phyloP scores from a whole-genome alignment of 495 filamentous ascomycete genomes.

The Xylaria telfairii region DNA sequence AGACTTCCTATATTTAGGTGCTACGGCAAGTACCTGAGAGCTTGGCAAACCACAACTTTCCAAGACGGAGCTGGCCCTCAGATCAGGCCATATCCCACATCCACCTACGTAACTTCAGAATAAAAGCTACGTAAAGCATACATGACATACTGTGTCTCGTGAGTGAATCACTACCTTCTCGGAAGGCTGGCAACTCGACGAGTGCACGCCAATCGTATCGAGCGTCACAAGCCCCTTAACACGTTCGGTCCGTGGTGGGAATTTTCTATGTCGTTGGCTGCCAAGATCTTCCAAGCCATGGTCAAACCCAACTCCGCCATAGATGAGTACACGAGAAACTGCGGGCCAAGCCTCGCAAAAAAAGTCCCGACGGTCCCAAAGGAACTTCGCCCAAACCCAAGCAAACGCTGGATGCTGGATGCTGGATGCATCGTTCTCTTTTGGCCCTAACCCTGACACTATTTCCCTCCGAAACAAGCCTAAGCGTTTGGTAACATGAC shows the following conservation, averaged over 20 bases:
- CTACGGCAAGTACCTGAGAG: background rate
- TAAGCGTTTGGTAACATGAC: background rate
- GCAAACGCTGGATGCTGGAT: background rate
- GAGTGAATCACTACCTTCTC: background rate
- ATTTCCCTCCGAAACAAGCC: background rate
- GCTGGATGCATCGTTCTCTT: background rate
- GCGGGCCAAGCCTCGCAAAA: background rate
- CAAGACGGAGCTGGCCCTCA: background rate
- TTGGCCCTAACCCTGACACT: background rate
- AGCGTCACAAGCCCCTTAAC: background rate
- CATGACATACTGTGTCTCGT: background rate
- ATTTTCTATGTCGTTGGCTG: background rate
- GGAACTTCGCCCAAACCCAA: background rate
- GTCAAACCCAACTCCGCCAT: background rate
- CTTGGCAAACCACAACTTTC: background rate
- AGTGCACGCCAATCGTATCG: background rate
- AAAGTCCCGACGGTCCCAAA: background rate
- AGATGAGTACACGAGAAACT: background rate
- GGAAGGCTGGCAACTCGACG: background rate
- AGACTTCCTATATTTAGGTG: slow-evolving; percentile 9
- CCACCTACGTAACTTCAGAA: background rate
- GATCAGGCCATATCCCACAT: slow-evolving; percentile 16
- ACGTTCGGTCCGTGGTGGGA: background rate
- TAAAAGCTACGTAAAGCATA: background rate
- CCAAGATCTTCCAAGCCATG: background rate